phyloP scores from a whole-genome alignment of 2,329 filamentous ascomycete species.

The Leptodontidium sp. region DNA sequence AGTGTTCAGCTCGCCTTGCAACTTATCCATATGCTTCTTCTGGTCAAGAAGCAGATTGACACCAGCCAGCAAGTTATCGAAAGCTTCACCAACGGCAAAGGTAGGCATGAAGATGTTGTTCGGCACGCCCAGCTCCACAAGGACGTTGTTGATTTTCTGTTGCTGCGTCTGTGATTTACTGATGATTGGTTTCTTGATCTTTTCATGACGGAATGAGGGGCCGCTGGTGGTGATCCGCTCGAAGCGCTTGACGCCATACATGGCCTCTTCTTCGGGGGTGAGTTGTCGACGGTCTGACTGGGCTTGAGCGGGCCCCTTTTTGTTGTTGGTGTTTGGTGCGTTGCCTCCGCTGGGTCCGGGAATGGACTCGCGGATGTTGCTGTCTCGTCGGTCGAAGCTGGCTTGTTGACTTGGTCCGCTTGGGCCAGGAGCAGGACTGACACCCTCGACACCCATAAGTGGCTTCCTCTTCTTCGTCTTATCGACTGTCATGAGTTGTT shows the following conservation, averaged over 20 bases:
- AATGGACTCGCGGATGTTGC: constrained; percentile 46
- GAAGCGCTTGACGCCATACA: constrained; percentile 85
- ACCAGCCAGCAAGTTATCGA: constrained; percentile 73
- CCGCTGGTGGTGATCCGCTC: constrained; percentile 82
- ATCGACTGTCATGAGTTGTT: constrained; percentile 83
- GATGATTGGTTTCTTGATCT: constrained; percentile 78
- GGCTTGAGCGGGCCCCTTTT: constrained; percentile 45
- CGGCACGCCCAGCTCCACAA: constrained; percentile 76
- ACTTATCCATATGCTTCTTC: constrained; percentile 77
- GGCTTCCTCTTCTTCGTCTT: constrained; percentile 89
- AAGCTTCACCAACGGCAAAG: constrained; percentile 72
- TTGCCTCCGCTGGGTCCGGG: constrained; percentile 45
- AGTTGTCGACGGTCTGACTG: constrained; percentile 72
- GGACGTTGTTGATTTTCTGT: constrained; percentile 74
- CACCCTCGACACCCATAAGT: constrained; percentile 67
- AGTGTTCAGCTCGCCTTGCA: constrained; percentile 74
- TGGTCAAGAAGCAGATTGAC: constrained; percentile 76
- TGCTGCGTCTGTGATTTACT: constrained; percentile 81
- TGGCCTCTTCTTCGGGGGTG: constrained; percentile 75
- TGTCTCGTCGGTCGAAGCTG: constrained; percentile 49
- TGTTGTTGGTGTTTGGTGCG: constrained; percentile 40
- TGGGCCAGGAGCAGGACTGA: constrained; percentile 52
- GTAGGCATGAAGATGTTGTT: constrained; percentile 78
- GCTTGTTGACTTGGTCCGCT: constrained; percentile 45
- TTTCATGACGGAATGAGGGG: constrained; percentile 88